Base-by-base conservation (phyloP, 257 asterid genomes). In the Solanum raphanifolium region DNA sequence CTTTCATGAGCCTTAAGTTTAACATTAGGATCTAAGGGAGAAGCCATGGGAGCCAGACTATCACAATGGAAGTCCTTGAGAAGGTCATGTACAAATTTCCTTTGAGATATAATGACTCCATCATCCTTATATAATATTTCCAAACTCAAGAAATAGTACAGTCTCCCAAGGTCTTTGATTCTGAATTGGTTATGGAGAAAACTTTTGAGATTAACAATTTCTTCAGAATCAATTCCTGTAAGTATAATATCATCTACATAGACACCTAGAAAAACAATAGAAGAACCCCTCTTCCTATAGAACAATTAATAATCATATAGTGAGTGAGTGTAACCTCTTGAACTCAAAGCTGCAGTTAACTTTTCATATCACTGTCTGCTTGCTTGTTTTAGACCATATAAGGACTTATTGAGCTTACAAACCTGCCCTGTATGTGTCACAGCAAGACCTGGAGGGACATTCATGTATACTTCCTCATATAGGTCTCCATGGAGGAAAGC, bases 281-380 rank as follows among this genome's bases (percentile, higher is more conserved):
- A 55, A 18, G n/a, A 18, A 8, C 65, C 25, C 2, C 0, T 55
- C 0, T 55, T 55, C 2, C n/a, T 2, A 21, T 20, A 18, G n/a
- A 55, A 55, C 9, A 55, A 55, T 18, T 25, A 55, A 20, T 7
- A 55, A 7, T 20, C 10, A 18, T 55, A 2, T 18, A 55, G 1
- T 20, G 65, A 55, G n/a, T 20, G 65, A 18, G 65, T 55, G 9
- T 55, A 55, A 55, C 25, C 65, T 23, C 4, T 20, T 18, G n/a
- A 55, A 18, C n/a, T 18, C 4, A 55, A 20, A 18, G 9, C 0
- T 2, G 10, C 11, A 55, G n/a, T 6, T 7, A 7, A 55, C 65
- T 55, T 55, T 18, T 18, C 65, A 55, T 55, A 55, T 25, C n/a
- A 55, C 4, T 55, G 4, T 55, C 4, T 55, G 1, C 2, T 55